Evolutionary conservation across 78 protist genomes (phyloP), one percentile per base, ranked within the genome.

Genomic region (Andalucia godoyi): DNA sequence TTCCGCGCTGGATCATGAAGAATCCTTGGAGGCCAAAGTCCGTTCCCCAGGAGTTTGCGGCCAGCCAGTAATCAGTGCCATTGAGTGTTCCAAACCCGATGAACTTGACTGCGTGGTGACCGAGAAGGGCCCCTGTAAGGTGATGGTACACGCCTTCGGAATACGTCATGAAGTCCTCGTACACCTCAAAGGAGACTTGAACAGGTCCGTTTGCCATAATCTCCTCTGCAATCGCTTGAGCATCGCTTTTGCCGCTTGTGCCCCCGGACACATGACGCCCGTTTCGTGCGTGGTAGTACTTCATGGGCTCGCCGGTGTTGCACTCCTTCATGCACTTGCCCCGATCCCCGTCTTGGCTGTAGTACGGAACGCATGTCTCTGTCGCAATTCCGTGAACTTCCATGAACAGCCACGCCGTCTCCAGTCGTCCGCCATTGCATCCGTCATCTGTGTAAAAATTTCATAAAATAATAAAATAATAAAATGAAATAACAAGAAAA

Each of bases 31-130:
- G 37, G 45, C 83, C 83, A 76, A 76, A 70, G 15, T 1, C 17
- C 17, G 17, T 23, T 4, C 63, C 70, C 83, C 83, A 77, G 18
- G 61, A 42, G 74, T 76, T 76, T 34, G 46, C 63, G 32, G 68
- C 70, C 30, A 59, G 38, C 84, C 84, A 79, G 63, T 47, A 70
- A 23, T 1, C 42, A 15, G 2, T 29, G 17, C 50, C 65, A 4
- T n/a, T 25, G 63, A 59, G 43, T 45, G 29, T 62, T 27, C 80
- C 80, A 66, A 66, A 75, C 1, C 80, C 80, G 30, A 64, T 41
- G 25, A 75, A 2, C 67, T 66, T 75, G 65, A 75, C 40, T 10
- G 73, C 80, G 50, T 76, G 81, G 34, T 75, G 76, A 10, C 81
- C 81, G 51, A 76, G 64, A 9, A 10, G 17, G 37, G 18, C 27